Evolutionary conservation across 2,329 filamentous ascomycete genomes (phyloP).

Genomic region (Alternaria postmessia): DNA sequence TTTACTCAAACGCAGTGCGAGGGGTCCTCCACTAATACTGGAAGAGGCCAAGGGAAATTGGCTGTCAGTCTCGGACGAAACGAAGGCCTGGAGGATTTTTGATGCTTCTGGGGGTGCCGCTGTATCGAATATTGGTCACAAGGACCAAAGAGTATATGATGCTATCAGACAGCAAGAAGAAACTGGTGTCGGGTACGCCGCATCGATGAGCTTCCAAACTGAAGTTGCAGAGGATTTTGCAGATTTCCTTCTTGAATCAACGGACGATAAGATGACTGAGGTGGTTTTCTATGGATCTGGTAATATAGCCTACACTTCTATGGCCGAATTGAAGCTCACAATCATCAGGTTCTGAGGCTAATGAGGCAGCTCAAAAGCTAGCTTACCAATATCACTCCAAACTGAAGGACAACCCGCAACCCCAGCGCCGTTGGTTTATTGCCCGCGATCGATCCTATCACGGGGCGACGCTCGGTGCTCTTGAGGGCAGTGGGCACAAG

Average conservation of each 20-base stretch:
- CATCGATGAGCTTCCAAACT: slow-evolving; percentile 57
- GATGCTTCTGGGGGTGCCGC: slow-evolving; percentile 79
- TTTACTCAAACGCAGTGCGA: slow-evolving; percentile 62
- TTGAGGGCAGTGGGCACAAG: slow-evolving; percentile 70
- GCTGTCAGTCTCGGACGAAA: slow-evolving; percentile 59
- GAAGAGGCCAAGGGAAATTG: slow-evolving; percentile 59
- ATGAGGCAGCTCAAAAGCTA: slow-evolving; percentile 74
- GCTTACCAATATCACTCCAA: slow-evolving; percentile 69
- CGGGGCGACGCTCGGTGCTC: slow-evolving; percentile 72
- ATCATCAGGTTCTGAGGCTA: slow-evolving; percentile 64
- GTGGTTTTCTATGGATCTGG: slow-evolving; percentile 67
- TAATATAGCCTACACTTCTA: slow-evolving; percentile 31
- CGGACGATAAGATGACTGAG: slow-evolving; percentile 61
- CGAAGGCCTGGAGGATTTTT: slow-evolving; percentile 61
- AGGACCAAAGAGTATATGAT: slow-evolving; percentile 66
- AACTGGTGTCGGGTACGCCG: slow-evolving; percentile 43
- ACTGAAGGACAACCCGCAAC: slow-evolving; percentile 62
- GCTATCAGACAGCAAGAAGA: slow-evolving; percentile 69
- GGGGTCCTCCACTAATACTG: slow-evolving; percentile 58
- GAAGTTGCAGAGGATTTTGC: slow-evolving; percentile 63
- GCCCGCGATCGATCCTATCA: slow-evolving; percentile 73
- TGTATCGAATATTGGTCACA: slow-evolving; percentile 75
- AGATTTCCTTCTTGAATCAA: slow-evolving; percentile 59
- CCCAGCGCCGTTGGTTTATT: slow-evolving; percentile 68
- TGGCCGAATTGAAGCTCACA: neutral